A percentile compares a stretch with the other conserved stretches of the same genome.
Evolutionary conservation across 1,284 basidiomycete genomes (phyloP).

Genomic region (Apiotrichum mycotoxinovorans): DNA sequence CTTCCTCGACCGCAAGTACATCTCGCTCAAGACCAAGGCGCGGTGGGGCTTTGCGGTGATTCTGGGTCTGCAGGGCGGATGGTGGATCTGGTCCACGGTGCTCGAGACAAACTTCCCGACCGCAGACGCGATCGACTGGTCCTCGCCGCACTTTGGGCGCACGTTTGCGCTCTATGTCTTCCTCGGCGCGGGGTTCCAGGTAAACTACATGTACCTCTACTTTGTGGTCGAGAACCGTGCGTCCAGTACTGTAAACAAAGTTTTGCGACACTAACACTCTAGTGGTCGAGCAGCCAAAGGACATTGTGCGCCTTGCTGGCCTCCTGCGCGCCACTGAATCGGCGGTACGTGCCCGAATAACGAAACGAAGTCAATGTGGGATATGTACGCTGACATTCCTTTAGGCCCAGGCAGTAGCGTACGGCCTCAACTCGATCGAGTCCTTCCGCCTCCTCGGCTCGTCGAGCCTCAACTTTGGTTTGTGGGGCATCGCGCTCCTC

Average conservation of each 20-base stretch:
- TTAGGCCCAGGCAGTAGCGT: conserved; percentile 8
- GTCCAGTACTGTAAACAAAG: not conserved
- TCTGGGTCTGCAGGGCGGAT: conserved; percentile 4
- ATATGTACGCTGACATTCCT: not conserved
- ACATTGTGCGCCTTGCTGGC: conserved; percentile 1
- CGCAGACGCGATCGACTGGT: conserved; percentile 7
- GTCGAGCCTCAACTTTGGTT: conserved; percentile 8
- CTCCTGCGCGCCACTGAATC: conserved; percentile 8
- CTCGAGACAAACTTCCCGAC: conserved; percentile 5
- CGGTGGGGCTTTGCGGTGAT: conserved; percentile 4
- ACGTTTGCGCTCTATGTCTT: conserved; percentile 15
- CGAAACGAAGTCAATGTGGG: not conserved
- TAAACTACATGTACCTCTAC: conserved; percentile 11
- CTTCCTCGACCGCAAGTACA: conserved; percentile 2
- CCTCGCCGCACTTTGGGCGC: conserved; percentile 2
- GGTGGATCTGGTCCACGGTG: conserved; percentile 14
- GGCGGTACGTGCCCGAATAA: not conserved
- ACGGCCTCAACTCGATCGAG: conserved; percentile 3
- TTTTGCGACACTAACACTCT: not conserved
- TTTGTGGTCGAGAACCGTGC: conserved; percentile 8
- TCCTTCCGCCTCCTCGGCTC: conserved; percentile 4
- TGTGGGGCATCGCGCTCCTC: conserved; percentile 8
- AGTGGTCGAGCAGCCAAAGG: not conserved
- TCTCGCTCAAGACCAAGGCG: conserved; percentile 1
- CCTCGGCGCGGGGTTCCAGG: conserved; percentile 8